Percentiles rank a stretch among this genome's conserved stretches.
phyloP scores from a whole-genome alignment of 2,329 filamentous ascomycete species.

The Phoma sp. region DNA sequence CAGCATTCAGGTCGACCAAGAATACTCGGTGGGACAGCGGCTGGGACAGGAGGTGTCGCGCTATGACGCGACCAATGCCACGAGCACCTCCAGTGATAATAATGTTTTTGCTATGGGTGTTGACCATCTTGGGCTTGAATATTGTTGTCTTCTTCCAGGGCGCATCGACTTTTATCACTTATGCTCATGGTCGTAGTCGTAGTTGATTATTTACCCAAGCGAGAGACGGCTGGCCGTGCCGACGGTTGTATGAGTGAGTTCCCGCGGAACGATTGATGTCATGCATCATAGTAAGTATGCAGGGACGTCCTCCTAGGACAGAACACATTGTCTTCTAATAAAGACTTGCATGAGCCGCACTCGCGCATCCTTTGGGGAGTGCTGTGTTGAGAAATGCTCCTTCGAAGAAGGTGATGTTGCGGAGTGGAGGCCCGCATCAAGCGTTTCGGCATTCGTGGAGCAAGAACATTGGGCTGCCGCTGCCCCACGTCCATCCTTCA shows the following conservation, averaged over 20 bases:
- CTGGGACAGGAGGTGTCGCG: slow-evolving; percentile 48
- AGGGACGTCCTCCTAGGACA: slow-evolving; percentile 1
- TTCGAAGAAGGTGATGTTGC: not conserved
- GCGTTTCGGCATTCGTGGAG: not conserved
- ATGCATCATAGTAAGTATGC: not conserved
- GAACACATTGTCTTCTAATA: not conserved
- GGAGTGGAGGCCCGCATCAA: not conserved
- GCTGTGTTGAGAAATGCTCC: not conserved
- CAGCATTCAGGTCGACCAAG: slow-evolving; percentile 52
- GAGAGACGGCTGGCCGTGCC: not conserved
- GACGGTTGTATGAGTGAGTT: not conserved
- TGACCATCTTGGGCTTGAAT: slow-evolving; percentile 19
- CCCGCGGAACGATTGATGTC: not conserved
- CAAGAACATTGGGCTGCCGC: not conserved
- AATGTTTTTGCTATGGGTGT: slow-evolving; percentile 33
- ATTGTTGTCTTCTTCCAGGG: not conserved
- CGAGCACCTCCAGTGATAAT: slow-evolving; percentile 51
- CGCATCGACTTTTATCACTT: not conserved
- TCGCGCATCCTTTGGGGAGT: not conserved
- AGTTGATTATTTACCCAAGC: not conserved
- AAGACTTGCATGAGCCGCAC: not conserved
- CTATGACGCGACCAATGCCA: slow-evolving; percentile 53
- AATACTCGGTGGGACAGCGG: slow-evolving; percentile 50
- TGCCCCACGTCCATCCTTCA: not conserved
- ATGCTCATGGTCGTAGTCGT: not conserved